Percentiles rank a stretch among this genome's conserved stretches.
Conservation (phyloP, 192 early-diverging fungal genomes). For the Thamnidium elegans region DNA sequence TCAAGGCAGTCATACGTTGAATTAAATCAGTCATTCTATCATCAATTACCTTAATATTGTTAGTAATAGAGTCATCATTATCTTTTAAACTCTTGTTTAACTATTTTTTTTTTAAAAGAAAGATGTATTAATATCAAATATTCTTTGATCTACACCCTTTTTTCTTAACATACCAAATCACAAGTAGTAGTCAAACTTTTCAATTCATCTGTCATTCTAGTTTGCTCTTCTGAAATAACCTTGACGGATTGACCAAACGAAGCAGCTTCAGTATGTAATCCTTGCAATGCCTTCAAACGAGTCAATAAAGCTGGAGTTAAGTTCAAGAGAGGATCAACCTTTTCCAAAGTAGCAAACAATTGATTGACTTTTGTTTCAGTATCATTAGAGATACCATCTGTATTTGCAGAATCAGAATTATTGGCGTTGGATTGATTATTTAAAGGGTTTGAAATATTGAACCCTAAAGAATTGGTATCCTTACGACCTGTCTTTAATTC, state of each 20-base stretch:
- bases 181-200: conserved; percentile 60
- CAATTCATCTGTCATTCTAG: conserved; percentile 61
- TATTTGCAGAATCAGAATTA: not conserved
- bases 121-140: not conserved
- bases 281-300: conserved; percentile 74
- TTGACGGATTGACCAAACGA: conserved; percentile 73
- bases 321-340: conserved; percentile 76
- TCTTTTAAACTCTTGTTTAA: conserved; percentile 54
- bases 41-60: conserved; percentile 65
- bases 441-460: not conserved
- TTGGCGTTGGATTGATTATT: not conserved
- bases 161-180: conserved; percentile 34
- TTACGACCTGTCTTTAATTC: conserved; percentile 54
- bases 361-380: conserved; percentile 51
- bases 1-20: conserved; percentile 44
- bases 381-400: conserved; percentile 4
- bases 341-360: conserved; percentile 67
- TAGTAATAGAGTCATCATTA: conserved; percentile 59
- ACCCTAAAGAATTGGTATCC: conserved; percentile 11
- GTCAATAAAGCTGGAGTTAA: conserved; percentile 76
- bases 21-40: conserved; percentile 60
- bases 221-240: conserved; percentile 69
- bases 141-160: not conserved
- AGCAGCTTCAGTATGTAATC: conserved; percentile 79
- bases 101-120: conserved; percentile 21